A percentile compares a stretch with the other conserved stretches of the same genome.
These are phyloP conservation scores for Gyromitra esculenta DNA, from an alignment of 2,329 filamentous ascomycete species.

Conservation along the genomic window DNA sequence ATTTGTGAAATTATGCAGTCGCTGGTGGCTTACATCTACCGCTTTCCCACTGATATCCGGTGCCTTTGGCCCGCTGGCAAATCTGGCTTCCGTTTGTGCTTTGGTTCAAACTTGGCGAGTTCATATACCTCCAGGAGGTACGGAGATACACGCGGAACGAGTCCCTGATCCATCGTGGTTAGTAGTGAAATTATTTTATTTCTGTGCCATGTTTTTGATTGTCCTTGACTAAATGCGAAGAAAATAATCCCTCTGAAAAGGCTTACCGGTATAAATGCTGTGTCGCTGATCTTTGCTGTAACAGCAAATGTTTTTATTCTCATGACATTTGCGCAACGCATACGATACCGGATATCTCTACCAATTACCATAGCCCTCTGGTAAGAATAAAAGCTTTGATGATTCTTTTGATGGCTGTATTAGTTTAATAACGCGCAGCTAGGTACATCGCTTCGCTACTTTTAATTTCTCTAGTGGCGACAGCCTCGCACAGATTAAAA, in stretches of 20 bases:
- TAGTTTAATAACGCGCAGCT: slow-evolving; percentile 1
- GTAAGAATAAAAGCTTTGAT: slow-evolving; percentile 66
- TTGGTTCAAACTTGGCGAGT: slow-evolving; percentile 83
- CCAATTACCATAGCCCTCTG: slow-evolving; percentile 85
- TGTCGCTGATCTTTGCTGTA: slow-evolving; percentile 79
- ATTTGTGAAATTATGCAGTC: slow-evolving; percentile 18
- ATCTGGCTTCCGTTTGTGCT: slow-evolving; percentile 85
- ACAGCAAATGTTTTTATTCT: slow-evolving; percentile 82
- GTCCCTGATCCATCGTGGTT: slow-evolving; percentile 77
- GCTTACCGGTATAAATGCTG: slow-evolving; percentile 78
- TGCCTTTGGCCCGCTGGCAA: slow-evolving; percentile 84
- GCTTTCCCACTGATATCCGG: slow-evolving; percentile 80
- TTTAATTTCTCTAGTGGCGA: slow-evolving; percentile 73
- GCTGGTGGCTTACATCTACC: slow-evolving; percentile 64
- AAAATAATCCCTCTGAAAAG: slow-evolving; percentile 59
- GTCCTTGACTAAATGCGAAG: slow-evolving; percentile 9
- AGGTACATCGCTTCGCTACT: slow-evolving; percentile 71
- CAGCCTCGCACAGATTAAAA: slow-evolving; percentile 70
- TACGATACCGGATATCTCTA: slow-evolving; percentile 83
- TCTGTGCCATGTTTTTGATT: background rate
- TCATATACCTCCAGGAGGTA: slow-evolving; percentile 63
- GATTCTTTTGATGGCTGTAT: slow-evolving; percentile 59
- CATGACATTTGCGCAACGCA: slow-evolving; percentile 82
- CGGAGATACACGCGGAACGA: slow-evolving; percentile 68
- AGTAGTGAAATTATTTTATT: slow-evolving; percentile 51